Percentiles rank a stretch among this genome's conserved stretches.
phyloP scores from a whole-genome alignment of 2,329 filamentous ascomycete genomes.

The Hirsutella rhossiliensis region DNA sequence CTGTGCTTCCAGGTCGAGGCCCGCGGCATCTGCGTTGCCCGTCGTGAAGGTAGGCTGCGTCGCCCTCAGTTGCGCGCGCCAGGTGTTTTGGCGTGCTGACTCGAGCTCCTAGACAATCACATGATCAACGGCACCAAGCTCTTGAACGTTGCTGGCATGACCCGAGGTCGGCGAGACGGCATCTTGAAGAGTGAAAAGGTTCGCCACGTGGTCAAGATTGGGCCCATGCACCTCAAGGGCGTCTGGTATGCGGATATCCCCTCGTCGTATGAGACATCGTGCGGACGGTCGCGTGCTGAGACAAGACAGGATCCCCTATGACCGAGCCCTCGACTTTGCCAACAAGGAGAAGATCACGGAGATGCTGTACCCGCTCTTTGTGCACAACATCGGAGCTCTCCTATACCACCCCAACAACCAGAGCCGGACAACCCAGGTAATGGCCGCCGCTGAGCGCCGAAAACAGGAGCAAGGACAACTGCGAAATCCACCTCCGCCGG shows the following conservation, averaged over 20 bases:
- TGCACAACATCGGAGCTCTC: conserved; percentile 89
- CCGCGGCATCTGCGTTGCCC: conserved; percentile 87
- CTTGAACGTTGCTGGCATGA: conserved; percentile 96
- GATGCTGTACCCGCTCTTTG: conserved; percentile 86
- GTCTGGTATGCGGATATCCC: conserved; percentile 59
- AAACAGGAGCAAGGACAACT: conserved; percentile 59
- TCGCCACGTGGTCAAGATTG: conserved; percentile 95
- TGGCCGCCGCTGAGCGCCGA: conserved; percentile 71
- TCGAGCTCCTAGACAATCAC: conserved; percentile 61
- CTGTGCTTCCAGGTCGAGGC: conserved; percentile 97
- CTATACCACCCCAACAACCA: conserved; percentile 91
- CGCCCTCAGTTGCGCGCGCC: neutral
- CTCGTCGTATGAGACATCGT: conserved; percentile 7
- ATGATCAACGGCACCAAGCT: conserved; percentile 99
- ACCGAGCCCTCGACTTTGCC: conserved; percentile 93
- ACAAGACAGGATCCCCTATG: conserved; percentile 77
- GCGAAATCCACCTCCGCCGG: conserved; percentile 42
- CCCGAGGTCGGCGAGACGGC: conserved; percentile 82
- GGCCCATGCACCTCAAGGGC: conserved; percentile 96
- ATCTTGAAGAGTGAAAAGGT: conserved; percentile 97
- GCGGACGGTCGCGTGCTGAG: conserved; percentile 11
- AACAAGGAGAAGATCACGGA: conserved; percentile 99
- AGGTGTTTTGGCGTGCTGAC: neutral
- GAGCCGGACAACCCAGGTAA: conserved; percentile 68
- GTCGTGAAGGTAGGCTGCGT: conserved; percentile 63